These are phyloP conservation scores for Fusarium udum DNA, from an alignment of 2,329 filamentous ascomycete species.

Conservation along the genomic window DNA sequence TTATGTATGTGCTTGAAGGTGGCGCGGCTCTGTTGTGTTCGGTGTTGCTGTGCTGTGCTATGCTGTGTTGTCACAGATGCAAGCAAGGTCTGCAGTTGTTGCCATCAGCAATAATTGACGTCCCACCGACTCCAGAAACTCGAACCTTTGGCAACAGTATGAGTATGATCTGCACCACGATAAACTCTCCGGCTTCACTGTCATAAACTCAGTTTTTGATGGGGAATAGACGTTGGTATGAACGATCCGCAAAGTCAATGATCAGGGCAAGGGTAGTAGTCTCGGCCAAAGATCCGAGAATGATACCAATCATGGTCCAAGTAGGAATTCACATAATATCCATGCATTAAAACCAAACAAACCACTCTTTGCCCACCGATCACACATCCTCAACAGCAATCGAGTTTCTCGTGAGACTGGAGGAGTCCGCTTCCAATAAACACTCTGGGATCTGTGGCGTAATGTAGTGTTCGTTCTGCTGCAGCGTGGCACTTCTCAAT, in stretches of 20 bases:
- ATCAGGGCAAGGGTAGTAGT: not conserved
- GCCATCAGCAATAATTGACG: not conserved
- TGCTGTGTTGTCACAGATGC: constrained; percentile 3
- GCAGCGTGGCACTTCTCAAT: constrained; percentile 9
- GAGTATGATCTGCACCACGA: not conserved
- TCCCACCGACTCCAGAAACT: not conserved
- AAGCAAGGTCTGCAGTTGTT: constrained; percentile 10
- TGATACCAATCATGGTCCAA: not conserved
- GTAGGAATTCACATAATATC: not conserved
- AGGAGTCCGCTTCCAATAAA: not conserved
- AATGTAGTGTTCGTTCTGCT: not conserved
- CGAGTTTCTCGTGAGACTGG: not conserved
- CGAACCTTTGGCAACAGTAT: not conserved
- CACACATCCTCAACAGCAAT: not conserved
- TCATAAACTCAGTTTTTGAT: not conserved
- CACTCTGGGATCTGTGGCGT: constrained; percentile 2
- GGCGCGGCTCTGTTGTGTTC: constrained; percentile 21
- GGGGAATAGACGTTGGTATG: not conserved
- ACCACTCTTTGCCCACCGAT: not conserved
- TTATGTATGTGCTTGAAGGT: not conserved
- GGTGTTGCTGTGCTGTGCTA: not conserved
- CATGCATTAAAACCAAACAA: not conserved
- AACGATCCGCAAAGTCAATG: not conserved
- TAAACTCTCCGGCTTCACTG: not conserved
- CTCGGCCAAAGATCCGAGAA: constrained; percentile 4